Conservation (phyloP, 495 filamentous ascomycete genomes). For the Trichoderma gamsii region DNA sequence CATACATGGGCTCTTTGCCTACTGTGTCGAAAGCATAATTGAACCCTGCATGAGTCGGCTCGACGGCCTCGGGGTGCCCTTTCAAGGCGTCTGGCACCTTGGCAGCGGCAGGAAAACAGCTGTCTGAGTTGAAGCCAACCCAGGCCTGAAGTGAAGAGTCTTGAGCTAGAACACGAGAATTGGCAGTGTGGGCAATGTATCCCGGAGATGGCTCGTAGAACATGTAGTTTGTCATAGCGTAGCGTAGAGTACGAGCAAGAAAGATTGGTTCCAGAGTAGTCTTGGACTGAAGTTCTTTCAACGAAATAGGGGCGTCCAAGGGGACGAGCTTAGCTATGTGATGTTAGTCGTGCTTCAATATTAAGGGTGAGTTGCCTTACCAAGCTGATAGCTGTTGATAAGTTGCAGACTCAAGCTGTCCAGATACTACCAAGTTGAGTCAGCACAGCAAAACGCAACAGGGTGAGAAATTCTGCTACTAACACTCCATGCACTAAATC, state of each 20-base stretch:
- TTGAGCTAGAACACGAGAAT: slow-evolving; percentile 39
- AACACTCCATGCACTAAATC: slow-evolving; percentile 40
- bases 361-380: slow-evolving; percentile 20
- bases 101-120: slow-evolving; percentile 42
- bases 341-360: not conserved
- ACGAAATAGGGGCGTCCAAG: slow-evolving; percentile 34
- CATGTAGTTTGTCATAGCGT: slow-evolving; percentile 51
- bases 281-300: slow-evolving; percentile 36
- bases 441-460: not conserved
- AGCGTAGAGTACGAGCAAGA: slow-evolving; percentile 47
- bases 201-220: slow-evolving; percentile 48
- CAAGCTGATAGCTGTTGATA: slow-evolving; percentile 36
- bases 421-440: slow-evolving; percentile 29
- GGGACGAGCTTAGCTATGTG: slow-evolving; percentile 35
- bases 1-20: slow-evolving; percentile 45
- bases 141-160: slow-evolving; percentile 40
- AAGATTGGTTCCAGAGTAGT: slow-evolving; percentile 39
- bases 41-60: slow-evolving; percentile 41
- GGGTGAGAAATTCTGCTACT: slow-evolving; percentile 11
- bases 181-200: slow-evolving; percentile 48
- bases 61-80: slow-evolving; percentile 36
- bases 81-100: slow-evolving; percentile 35
- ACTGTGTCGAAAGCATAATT: slow-evolving; percentile 42
- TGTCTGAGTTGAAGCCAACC: slow-evolving; percentile 47
- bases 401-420: slow-evolving; percentile 33